Evolutionary conservation across 371 early-diverging fungal species (phyloP).

Genomic region (Rhizopus delemar): DNA sequence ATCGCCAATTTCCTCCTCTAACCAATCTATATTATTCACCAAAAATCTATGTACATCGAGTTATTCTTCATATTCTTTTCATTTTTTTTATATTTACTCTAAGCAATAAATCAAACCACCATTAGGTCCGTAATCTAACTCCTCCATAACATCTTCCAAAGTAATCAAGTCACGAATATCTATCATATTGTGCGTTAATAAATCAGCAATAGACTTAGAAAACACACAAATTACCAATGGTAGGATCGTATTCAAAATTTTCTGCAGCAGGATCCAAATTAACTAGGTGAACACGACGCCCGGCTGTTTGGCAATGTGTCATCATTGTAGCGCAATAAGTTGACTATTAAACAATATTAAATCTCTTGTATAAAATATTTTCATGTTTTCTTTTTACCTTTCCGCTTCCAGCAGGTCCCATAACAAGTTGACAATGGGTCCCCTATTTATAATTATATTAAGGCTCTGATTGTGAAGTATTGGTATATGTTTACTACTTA

Average conservation of each 20-base stretch:
- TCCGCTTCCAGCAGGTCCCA: slow-evolving; percentile 97
- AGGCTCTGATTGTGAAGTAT: background rate
- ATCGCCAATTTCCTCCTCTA: slow-evolving; percentile 89
- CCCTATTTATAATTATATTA: slow-evolving; percentile 51
- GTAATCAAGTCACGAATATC: slow-evolving; percentile 96
- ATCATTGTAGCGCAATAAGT: slow-evolving; percentile 96
- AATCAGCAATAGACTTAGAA: background rate
- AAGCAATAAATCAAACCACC: slow-evolving; percentile 97
- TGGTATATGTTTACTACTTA: background rate
- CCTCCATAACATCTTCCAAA: slow-evolving; percentile 97
- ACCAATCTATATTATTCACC: slow-evolving; percentile 94
- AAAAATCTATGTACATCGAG: slow-evolving; percentile 56
- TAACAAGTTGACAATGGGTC: slow-evolving; percentile 93
- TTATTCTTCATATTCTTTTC: background rate
- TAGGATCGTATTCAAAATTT: slow-evolving; percentile 88
- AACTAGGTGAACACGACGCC: slow-evolving; percentile 86
- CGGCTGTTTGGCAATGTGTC: slow-evolving; percentile 83
- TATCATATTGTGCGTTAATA: slow-evolving; percentile 11
- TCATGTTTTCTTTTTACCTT: slow-evolving; percentile 60
- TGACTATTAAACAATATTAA: slow-evolving; percentile 56
- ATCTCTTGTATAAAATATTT: background rate
- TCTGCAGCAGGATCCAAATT: slow-evolving; percentile 99
- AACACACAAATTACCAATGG: slow-evolving; percentile 60
- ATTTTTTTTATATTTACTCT: slow-evolving; percentile 58
- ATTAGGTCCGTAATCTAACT: slow-evolving; percentile 97